These are phyloP conservation scores for Apiospora kogelbergensis DNA, from an alignment of 2,329 filamentous ascomycete species.

Conservation along the genomic window DNA sequence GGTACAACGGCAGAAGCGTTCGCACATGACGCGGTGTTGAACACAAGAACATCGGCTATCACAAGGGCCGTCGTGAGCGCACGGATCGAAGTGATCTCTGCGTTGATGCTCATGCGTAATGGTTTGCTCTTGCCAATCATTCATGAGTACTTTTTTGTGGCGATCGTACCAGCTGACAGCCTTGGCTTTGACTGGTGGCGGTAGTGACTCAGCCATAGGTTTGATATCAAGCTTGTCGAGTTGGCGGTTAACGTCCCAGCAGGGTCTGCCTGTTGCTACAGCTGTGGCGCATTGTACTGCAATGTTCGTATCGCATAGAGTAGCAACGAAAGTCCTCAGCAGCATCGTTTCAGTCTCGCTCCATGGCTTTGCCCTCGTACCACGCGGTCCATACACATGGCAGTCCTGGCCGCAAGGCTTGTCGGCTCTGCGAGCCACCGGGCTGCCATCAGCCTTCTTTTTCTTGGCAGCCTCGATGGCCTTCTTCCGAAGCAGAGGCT, in stretches of 20 bases:
- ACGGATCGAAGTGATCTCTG: constrained; percentile 62
- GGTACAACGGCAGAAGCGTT: constrained; percentile 69
- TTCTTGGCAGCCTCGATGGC: constrained; percentile 21
- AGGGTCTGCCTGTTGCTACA: constrained; percentile 49
- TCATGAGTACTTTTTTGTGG: constrained; percentile 51
- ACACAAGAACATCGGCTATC: constrained; percentile 62
- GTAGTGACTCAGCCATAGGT: constrained; percentile 28
- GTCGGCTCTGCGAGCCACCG: constrained; percentile 35
- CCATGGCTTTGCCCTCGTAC: constrained; percentile 42
- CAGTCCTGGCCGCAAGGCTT: constrained; percentile 39
- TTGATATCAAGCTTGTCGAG: constrained; percentile 39
- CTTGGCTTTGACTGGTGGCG: constrained; percentile 37
- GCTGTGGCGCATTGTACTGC: constrained; percentile 50
- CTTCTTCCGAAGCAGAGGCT: constrained; percentile 32
- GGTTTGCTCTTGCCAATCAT: constrained; percentile 57
- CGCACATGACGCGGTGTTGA: constrained; percentile 62
- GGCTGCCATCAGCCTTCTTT: constrained; percentile 17
- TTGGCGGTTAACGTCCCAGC: constrained; percentile 51
- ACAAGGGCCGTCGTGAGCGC: constrained; percentile 69
- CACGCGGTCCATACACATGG: constrained; percentile 36
- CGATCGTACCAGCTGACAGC: constrained; percentile 57
- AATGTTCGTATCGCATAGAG: constrained; percentile 42
- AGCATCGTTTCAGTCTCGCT: constrained; percentile 48
- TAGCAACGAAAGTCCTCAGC: constrained; percentile 46
- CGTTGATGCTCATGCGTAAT: constrained; percentile 55